phyloP scores from a whole-genome alignment of 768 basidiomycete species.

The Suillus plorans region DNA sequence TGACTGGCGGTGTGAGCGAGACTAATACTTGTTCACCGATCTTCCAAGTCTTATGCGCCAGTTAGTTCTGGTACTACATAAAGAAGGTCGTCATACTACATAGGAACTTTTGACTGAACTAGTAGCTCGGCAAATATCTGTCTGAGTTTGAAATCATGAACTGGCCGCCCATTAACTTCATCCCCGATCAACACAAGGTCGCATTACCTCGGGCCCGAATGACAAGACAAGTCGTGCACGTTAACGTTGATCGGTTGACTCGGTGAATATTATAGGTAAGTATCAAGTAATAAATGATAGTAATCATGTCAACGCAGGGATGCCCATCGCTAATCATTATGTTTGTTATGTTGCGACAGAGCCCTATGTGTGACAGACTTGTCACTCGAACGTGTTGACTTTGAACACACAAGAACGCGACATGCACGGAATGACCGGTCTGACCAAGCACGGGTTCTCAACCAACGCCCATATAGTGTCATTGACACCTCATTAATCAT shows the following conservation, averaged over 20 bases:
- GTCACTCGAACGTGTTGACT: neutral
- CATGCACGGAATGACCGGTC: neutral
- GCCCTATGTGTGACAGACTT: neutral
- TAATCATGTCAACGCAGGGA: too few relatives aligned
- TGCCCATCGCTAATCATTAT: neutral
- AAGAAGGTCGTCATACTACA: neutral
- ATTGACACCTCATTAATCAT: neutral
- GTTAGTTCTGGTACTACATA: neutral
- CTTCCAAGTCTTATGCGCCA: neutral
- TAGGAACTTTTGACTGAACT: too few relatives aligned
- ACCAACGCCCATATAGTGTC: neutral
- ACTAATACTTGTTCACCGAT: neutral
- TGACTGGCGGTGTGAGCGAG: neutral
- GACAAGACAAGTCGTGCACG: neutral
- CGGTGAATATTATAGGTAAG: neutral
- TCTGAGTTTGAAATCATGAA: neutral
- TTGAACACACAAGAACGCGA: neutral
- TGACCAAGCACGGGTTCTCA: neutral
- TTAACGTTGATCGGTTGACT: too few relatives aligned
- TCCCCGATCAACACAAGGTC: too few relatives aligned
- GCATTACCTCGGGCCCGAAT: neutral
- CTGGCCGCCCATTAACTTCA: too few relatives aligned
- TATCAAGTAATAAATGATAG: neutral
- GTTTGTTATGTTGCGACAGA: neutral
- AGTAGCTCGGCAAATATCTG: neutral